phyloP scores from a whole-genome alignment of 257 asterid species.

The Vinca minor region DNA sequence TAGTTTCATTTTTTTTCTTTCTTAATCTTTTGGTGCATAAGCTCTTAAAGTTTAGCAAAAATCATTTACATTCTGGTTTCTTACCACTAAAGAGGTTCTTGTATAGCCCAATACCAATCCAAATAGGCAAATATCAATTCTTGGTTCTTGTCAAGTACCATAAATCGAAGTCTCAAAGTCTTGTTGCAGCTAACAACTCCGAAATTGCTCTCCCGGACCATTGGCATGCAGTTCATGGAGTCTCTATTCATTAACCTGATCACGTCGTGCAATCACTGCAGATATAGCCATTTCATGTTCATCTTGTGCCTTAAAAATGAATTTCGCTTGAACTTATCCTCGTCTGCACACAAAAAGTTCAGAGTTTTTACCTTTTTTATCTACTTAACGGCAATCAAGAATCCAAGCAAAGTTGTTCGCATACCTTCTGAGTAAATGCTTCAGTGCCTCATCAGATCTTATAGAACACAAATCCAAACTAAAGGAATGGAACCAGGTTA shows the following conservation, averaged over 20 bases:
- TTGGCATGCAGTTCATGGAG: not conserved
- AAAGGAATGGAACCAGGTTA: slow-evolving; percentile 40
- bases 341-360: too few relatives aligned
- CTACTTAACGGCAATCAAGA: not conserved
- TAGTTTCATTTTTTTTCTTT: too few relatives aligned
- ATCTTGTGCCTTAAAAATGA: not conserved
- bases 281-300: not conserved
- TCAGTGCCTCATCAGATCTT: slow-evolving; percentile 43
- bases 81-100: too few relatives aligned
- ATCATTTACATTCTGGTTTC: too few relatives aligned
- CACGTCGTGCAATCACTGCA: not conserved
- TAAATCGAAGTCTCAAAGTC: not conserved
- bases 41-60: too few relatives aligned
- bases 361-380: too few relatives aligned
- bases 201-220: not conserved
- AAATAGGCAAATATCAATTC: not conserved
- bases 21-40: too few relatives aligned
- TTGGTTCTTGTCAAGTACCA: not conserved
- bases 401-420: not conserved
- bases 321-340: not conserved
- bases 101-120: too few relatives aligned
- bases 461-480: slow-evolving; percentile 27
- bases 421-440: not conserved
- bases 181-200: not conserved
- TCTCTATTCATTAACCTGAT: not conserved